Percentiles rank a stretch among this genome's conserved stretches.
Evolutionary conservation across 441 rosid species (phyloP).

Genomic region (Bruguiera hainesii): DNA sequence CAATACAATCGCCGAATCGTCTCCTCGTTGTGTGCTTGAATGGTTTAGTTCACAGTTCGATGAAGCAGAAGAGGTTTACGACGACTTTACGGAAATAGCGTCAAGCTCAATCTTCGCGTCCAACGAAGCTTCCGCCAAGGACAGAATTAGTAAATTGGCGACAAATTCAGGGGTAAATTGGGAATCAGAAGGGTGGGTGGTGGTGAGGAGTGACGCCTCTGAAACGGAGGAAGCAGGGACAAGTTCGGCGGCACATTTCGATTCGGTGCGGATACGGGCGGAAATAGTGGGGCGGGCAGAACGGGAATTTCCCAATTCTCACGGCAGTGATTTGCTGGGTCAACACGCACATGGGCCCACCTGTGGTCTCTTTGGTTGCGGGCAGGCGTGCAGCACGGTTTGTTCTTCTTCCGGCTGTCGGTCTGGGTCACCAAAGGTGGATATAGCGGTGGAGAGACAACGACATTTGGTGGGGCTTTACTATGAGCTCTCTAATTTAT

Average conservation of each 20-base stretch:
- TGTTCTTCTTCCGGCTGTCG: background rate
- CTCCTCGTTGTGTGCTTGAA: slow-evolving; percentile 75
- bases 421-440: background rate
- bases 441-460: background rate
- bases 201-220: slow-evolving; percentile 28
- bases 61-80: slow-evolving; percentile 27
- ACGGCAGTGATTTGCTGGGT: background rate
- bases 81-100: slow-evolving; percentile 4
- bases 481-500: slow-evolving; percentile 10
- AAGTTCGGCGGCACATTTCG: slow-evolving; percentile 20
- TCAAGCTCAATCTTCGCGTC: background rate
- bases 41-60: slow-evolving; percentile 36
- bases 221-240: slow-evolving; percentile 14
- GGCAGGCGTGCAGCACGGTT: background rate
- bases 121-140: slow-evolving; percentile 19
- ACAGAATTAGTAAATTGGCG: slow-evolving; percentile 43
- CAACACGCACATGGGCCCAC: background rate
- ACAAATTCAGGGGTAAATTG: slow-evolving; percentile 33
- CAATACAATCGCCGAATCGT: slow-evolving; percentile 24
- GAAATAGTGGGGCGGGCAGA: slow-evolving; percentile 17
- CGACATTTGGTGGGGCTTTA: slow-evolving; percentile 2
- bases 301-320: slow-evolving; percentile 17
- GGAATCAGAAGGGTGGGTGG: slow-evolving; percentile 66
- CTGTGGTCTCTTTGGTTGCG: background rate
- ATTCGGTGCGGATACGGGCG: slow-evolving; percentile 9